phyloP scores from a whole-genome alignment of 306 rosid species.

The Myrica gale region DNA sequence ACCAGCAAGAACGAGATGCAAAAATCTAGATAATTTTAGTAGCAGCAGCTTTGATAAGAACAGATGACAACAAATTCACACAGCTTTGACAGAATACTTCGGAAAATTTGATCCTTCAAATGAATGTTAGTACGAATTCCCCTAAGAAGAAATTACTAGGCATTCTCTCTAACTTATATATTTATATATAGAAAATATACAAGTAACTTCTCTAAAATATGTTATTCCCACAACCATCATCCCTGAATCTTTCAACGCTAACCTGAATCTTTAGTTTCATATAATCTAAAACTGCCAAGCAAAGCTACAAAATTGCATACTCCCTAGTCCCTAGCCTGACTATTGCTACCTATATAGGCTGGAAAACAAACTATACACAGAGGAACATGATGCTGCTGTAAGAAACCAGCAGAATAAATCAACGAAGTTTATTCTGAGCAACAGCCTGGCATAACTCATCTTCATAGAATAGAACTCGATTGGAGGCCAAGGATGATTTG shows the following conservation, averaged over 20 bases:
- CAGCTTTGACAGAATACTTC: not conserved
- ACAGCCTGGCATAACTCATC: constrained; percentile 96
- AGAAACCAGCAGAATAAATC: constrained; percentile 26
- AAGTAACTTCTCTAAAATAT: constrained; percentile 33
- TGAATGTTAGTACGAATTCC: not conserved
- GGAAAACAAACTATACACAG: constrained; percentile 48
- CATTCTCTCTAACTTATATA: constrained; percentile 20
- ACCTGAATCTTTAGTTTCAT: constrained; percentile 48
- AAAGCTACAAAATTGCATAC: constrained; percentile 61
- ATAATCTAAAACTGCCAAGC: constrained; percentile 50
- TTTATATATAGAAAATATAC: constrained; percentile 41
- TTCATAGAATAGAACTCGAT: constrained; percentile 87
- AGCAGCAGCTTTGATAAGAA: not conserved
- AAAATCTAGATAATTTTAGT: not conserved
- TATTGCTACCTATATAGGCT: constrained; percentile 29
- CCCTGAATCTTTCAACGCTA: constrained; percentile 37
- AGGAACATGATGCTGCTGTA: constrained; percentile 27
- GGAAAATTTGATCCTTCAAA: not conserved
- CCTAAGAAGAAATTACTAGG: constrained; percentile 19
- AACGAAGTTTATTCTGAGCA: constrained; percentile 89
- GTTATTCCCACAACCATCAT: constrained; percentile 41
- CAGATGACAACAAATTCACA: not conserved
- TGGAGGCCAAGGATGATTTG: constrained; percentile 87
- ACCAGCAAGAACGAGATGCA: not conserved
- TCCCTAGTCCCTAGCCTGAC: constrained; percentile 44